Conservation (phyloP, 2,329 filamentous ascomycete species). For the Torrubiella hemipterigena region DNA sequence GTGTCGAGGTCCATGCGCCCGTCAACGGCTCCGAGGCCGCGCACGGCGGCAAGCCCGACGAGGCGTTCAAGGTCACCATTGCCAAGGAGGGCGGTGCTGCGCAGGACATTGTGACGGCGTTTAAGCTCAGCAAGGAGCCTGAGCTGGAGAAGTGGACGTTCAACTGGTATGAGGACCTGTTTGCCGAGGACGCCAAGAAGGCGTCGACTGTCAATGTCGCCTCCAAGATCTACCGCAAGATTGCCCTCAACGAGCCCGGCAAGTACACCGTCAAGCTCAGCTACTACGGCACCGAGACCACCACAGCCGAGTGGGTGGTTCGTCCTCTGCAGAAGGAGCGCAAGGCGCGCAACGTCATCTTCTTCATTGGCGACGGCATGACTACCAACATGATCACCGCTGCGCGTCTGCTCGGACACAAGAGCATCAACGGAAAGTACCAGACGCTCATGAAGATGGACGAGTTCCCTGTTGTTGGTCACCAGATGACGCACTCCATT, state of each 20-base stretch:
- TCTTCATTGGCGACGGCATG: conserved; percentile 71
- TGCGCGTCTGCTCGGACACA: conserved; percentile 69
- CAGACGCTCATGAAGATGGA: conserved; percentile 66
- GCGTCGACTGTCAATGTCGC: conserved; percentile 70
- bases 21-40: conserved; percentile 74
- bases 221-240: conserved; percentile 63
- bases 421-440: conserved; percentile 76
- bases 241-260: conserved; percentile 68
- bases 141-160: conserved; percentile 72
- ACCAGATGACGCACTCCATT: conserved; percentile 82
- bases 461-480: conserved; percentile 73
- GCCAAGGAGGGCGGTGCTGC: conserved; percentile 46
- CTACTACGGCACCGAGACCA: conserved; percentile 63
- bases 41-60: conserved; percentile 54
- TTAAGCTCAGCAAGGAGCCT: conserved; percentile 58
- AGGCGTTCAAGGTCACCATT: conserved; percentile 65
- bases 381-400: conserved; percentile 72
- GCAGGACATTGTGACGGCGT: conserved; percentile 51
- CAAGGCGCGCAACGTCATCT: conserved; percentile 73
- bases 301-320: conserved; percentile 65
- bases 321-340: conserved; percentile 56
- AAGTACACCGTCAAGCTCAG: conserved; percentile 64
- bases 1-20: conserved; percentile 71
- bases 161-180: conserved; percentile 75
- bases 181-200: conserved; percentile 57